Conservation (phyloP, 768 basidiomycete species). For the Tricholoma sp. region DNA sequence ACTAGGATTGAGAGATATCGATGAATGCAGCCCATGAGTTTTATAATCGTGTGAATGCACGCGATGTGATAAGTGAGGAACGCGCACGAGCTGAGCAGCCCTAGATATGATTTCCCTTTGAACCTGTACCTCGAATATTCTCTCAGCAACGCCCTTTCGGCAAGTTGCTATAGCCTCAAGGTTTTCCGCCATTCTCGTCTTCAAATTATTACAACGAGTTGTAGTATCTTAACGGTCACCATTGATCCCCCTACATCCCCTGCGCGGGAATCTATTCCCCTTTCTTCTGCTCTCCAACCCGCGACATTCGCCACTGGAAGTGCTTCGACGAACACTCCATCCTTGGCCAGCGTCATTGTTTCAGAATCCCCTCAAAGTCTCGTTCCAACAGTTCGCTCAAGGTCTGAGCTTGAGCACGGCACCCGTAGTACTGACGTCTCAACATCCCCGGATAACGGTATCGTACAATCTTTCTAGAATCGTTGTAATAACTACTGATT, state of each 20-base stretch:
- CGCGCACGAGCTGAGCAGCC: background rate
- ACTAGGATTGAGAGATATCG: background rate
- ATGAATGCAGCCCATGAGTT: too few relatives aligned
- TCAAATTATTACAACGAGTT: conserved; percentile 7
- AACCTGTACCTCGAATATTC: conserved; percentile 19
- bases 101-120: conserved; percentile 1
- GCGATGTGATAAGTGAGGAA: background rate
- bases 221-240: conserved; percentile 28
- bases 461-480: conserved; percentile 13
- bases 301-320: conserved; percentile 19
- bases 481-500: conserved; percentile 10
- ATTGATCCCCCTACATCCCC: conserved; percentile 67
- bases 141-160: conserved; percentile 12
- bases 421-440: conserved; percentile 21
- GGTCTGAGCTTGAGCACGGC: conserved; percentile 57
- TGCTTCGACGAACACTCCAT: conserved; percentile 12
- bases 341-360: conserved; percentile 13
- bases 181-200: conserved; percentile 2
- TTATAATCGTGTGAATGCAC: background rate
- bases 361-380: conserved; percentile 35
- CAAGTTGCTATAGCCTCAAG: conserved; percentile 8
- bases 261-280: conserved; percentile 50
- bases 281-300: conserved; percentile 48
- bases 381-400: conserved; percentile 60
- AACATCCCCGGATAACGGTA: conserved; percentile 31